phyloP scores from a whole-genome alignment of 805 yeast genomes.

The Ogataea henricii region DNA sequence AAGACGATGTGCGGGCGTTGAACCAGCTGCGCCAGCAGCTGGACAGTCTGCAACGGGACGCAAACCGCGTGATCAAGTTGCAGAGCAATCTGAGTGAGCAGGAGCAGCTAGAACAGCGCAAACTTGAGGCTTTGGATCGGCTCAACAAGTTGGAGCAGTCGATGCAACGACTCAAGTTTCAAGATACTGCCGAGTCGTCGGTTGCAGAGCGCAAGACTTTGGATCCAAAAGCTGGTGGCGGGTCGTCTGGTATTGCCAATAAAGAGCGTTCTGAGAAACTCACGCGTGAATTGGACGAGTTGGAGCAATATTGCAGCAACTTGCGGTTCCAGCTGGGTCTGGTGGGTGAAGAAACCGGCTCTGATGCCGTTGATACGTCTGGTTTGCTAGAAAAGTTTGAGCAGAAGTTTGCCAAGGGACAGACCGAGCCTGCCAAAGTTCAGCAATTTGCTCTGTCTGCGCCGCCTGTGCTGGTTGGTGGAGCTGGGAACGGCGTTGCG shows the following conservation, averaged over 20 bases:
- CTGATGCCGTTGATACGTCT: conserved; percentile 18
- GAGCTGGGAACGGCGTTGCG: conserved; percentile 8
- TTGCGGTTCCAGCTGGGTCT: conserved; percentile 30
- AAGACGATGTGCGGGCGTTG: conserved; percentile 57
- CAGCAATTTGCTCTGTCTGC: conserved; percentile 25
- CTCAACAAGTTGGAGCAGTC: conserved; percentile 63
- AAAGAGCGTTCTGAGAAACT: conserved; percentile 22
- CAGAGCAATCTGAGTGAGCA: conserved; percentile 50
- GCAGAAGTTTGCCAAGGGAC: conserved; percentile 31
- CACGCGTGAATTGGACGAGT: conserved; percentile 24
- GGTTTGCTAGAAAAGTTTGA: conserved; percentile 30
- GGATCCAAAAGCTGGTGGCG: conserved; percentile 31
- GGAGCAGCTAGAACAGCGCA: conserved; percentile 60
- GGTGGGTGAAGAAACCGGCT: conserved; percentile 20
- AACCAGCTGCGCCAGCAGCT: conserved; percentile 57
- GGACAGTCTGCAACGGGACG: conserved; percentile 66
- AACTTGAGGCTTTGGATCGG: conserved; percentile 68
- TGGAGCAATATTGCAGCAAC: conserved; percentile 30
- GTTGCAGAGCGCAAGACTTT: conserved; percentile 24
- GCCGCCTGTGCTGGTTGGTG: conserved; percentile 19
- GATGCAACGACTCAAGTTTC: conserved; percentile 24
- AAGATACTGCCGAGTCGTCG: conserved; percentile 19
- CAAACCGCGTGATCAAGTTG: conserved; percentile 73
- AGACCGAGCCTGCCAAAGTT: conserved; percentile 27
- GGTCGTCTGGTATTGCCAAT: conserved; percentile 10